phyloP scores from a whole-genome alignment of 2,329 filamentous ascomycete species.

The Aureobasidium sp. region DNA sequence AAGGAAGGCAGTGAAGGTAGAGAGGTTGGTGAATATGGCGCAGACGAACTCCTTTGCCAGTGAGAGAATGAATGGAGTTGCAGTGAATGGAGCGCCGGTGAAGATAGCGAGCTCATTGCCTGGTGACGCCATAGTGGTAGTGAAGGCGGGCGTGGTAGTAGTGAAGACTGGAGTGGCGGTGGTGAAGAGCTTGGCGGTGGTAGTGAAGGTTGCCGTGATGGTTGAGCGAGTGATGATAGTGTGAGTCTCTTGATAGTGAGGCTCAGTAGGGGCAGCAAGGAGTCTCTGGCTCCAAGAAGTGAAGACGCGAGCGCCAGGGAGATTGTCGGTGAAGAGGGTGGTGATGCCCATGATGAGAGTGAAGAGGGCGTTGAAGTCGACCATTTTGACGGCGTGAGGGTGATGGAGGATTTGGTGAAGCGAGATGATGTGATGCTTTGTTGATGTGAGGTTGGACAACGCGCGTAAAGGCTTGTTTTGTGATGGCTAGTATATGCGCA shows the following conservation, averaged over 20 bases:
- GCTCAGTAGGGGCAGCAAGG: background rate
- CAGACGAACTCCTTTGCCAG: background rate
- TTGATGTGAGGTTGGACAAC: background rate
- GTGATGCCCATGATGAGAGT: background rate
- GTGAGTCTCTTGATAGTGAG: background rate
- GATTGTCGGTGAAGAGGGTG: background rate
- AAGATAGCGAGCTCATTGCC: background rate
- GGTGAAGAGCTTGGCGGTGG: background rate
- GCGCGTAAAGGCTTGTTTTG: background rate
- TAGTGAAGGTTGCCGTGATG: background rate
- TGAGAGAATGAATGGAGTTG: background rate
- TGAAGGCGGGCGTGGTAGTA: conserved; percentile 69
- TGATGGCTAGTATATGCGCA: background rate
- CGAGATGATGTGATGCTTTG: background rate
- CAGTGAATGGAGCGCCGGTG: background rate
- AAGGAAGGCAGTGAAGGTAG: background rate
- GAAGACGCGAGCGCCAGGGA: background rate
- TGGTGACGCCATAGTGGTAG: conserved; percentile 60
- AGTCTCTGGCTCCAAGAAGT: background rate
- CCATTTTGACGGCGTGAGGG: background rate
- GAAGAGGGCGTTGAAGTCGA: background rate
- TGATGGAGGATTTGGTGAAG: background rate
- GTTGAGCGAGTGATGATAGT: background rate
- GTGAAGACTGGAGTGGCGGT: conserved; percentile 47
- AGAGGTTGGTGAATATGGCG: background rate